phyloP scores from a whole-genome alignment of 2,329 filamentous ascomycete genomes.

The Orbilia blumenaviensis region DNA sequence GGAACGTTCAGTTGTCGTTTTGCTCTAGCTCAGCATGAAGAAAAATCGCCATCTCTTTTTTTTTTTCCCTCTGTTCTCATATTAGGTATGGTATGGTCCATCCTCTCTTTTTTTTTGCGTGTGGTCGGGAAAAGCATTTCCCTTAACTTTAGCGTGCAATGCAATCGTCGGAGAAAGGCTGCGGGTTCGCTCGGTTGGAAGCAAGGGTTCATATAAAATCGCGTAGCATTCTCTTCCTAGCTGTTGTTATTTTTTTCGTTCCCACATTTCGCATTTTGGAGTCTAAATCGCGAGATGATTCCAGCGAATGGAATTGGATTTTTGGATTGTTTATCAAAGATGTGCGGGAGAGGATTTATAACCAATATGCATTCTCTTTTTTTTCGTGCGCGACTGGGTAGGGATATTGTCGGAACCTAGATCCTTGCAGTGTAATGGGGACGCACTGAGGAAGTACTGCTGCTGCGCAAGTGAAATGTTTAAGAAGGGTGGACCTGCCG shows the following conservation, averaged over 20 bases:
- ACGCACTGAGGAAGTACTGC: too few relatives aligned
- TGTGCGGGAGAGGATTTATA: not conserved
- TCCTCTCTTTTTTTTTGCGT: not conserved
- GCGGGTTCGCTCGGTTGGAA: conserved; percentile 12
- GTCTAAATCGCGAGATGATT: conserved; percentile 4
- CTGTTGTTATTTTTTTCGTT: too few relatives aligned
- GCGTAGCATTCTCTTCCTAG: conserved; percentile 17
- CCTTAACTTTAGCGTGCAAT: too few relatives aligned
- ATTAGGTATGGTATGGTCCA: too few relatives aligned
- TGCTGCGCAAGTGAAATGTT: too few relatives aligned
- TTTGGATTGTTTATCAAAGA: not conserved
- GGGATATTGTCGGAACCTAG: too few relatives aligned
- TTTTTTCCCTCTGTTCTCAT: too few relatives aligned
- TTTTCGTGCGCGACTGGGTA: too few relatives aligned
- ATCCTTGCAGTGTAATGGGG: too few relatives aligned
- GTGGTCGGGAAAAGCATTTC: not conserved
- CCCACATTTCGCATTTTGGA: not conserved
- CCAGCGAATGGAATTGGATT: not conserved
- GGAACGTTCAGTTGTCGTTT: not conserved
- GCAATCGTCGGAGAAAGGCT: not conserved
- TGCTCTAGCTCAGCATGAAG: not conserved
- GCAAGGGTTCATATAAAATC: conserved; percentile 18
- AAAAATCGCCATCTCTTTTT: not conserved
- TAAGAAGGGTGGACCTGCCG: not conserved
- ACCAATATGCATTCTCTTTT: not conserved